phyloP scores from a whole-genome alignment of 306 rosid genomes.

The Pueraria montana region DNA sequence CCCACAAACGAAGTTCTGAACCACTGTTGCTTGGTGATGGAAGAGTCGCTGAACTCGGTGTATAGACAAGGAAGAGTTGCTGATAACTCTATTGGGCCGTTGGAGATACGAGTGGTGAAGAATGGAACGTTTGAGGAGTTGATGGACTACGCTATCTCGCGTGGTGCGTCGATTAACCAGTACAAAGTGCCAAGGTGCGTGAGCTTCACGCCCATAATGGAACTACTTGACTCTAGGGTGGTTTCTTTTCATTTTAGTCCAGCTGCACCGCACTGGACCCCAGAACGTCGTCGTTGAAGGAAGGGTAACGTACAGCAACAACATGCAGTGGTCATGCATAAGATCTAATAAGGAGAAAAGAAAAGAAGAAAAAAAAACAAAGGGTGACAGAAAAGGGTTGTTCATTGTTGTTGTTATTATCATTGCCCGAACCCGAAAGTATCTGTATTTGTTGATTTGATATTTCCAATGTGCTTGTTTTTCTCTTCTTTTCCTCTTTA shows the following conservation, averaged over 20 bases:
- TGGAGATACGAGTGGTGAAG: conserved; percentile 88
- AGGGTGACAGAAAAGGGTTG: background rate
- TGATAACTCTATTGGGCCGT: conserved; percentile 86
- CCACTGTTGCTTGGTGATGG: conserved; percentile 81
- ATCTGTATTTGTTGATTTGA: conserved; percentile 45
- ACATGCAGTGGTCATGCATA: conserved; percentile 45
- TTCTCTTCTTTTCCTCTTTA: background rate
- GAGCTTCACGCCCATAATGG: conserved; percentile 83
- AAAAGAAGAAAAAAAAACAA: background rate
- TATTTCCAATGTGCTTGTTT: conserved; percentile 48
- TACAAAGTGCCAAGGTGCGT: conserved; percentile 96
- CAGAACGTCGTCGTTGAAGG: conserved; percentile 70
- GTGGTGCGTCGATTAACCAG: conserved; percentile 95
- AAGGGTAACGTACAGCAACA: background rate
- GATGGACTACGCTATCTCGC: conserved; percentile 93
- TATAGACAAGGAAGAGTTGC: conserved; percentile 89
- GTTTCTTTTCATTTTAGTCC: conserved; percentile 86
- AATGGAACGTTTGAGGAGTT: conserved; percentile 93
- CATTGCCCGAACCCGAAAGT: conserved; percentile 23
- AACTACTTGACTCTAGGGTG: conserved; percentile 82
- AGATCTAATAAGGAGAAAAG: background rate
- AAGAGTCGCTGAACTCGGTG: conserved; percentile 84
- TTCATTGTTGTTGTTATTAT: background rate
- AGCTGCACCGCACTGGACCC: conserved; percentile 80
- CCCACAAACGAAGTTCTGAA: conserved; percentile 62